Conservation (phyloP, 768 basidiomycete genomes). For the Imleria badia region DNA sequence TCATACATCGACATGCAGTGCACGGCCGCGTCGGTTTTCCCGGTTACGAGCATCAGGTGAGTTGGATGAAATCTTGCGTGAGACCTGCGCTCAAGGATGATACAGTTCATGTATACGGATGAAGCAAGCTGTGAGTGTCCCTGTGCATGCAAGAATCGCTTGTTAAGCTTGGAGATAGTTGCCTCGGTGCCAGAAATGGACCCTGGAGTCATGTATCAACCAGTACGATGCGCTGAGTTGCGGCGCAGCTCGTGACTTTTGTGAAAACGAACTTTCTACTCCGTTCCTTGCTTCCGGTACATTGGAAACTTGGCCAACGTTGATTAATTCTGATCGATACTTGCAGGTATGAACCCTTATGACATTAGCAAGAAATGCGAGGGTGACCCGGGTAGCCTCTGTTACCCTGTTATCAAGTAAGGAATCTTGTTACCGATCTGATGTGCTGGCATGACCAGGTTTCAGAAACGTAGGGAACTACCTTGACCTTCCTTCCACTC, state of each 20-base stretch:
- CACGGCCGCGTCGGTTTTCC: slow-evolving; percentile 47
- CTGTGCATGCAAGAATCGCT: background rate
- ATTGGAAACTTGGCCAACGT: slow-evolving; percentile 5
- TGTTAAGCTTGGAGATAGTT: slow-evolving; percentile 41
- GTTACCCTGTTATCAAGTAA: slow-evolving; percentile 46
- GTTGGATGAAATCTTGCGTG: background rate
- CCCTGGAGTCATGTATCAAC: slow-evolving; percentile 60
- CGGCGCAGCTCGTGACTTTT: slow-evolving; percentile 65
- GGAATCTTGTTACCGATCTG: background rate
- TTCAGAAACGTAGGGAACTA: slow-evolving; percentile 56
- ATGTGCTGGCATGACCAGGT: background rate
- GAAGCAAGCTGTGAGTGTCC: slow-evolving; percentile 38
- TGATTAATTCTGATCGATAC: background rate
- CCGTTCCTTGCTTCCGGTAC: slow-evolving; percentile 36
- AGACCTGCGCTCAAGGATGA: background rate
- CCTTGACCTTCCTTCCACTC: slow-evolving; percentile 58
- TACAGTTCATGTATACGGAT: slow-evolving; percentile 40
- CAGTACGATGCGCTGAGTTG: slow-evolving; percentile 69
- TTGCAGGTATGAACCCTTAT: slow-evolving; percentile 55
- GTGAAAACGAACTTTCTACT: slow-evolving; percentile 43
- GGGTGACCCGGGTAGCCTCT: slow-evolving; percentile 49
- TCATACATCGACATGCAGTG: slow-evolving; percentile 58
- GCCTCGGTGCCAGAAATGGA: slow-evolving; percentile 64
- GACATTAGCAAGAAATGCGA: slow-evolving; percentile 66
- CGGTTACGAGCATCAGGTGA: slow-evolving; percentile 40